Percentiles rank a stretch among this genome's conserved stretches.
These are phyloP conservation scores for Davidsoniella eucalypti DNA, from an alignment of 2,329 filamentous ascomycete species.

Conservation along the genomic window DNA sequence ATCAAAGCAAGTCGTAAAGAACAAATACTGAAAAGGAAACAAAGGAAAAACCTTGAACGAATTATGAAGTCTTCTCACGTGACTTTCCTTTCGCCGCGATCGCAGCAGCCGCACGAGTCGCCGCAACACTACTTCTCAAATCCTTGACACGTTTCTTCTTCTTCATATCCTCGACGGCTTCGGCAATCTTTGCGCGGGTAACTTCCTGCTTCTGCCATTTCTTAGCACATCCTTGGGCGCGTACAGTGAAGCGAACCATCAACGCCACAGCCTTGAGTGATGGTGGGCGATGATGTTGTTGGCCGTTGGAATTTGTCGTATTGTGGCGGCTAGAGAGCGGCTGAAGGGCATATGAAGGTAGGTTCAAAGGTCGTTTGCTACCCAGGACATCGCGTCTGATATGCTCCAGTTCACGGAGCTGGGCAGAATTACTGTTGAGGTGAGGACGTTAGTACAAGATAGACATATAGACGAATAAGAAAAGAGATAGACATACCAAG, in stretches of 20 bases:
- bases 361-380: slow-evolving; percentile 19
- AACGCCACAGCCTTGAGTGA: slow-evolving; percentile 29
- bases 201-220: slow-evolving; percentile 36
- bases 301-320: slow-evolving; percentile 11
- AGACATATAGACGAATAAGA: slow-evolving; percentile 7
- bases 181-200: slow-evolving; percentile 31
- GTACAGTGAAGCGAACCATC: slow-evolving; percentile 36
- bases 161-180: slow-evolving; percentile 30
- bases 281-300: slow-evolving; percentile 8
- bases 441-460: slow-evolving; percentile 7
- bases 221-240: slow-evolving; percentile 30
- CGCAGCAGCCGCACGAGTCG: neutral
- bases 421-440: slow-evolving; percentile 64
- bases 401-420: slow-evolving; percentile 68
- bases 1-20: neutral
- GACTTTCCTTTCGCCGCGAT: neutral
- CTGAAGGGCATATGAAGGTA: slow-evolving; percentile 8
- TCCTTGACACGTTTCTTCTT: slow-evolving; percentile 26
- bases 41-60: neutral
- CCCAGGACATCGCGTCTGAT: slow-evolving; percentile 40
- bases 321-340: slow-evolving; percentile 1
- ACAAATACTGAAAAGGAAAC: neutral
- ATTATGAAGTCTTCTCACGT: neutral
- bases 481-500: slow-evolving; percentile 53
- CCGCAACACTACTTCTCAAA: neutral